Evolutionary conservation across 129 eudicot species (phyloP).

Genomic region (Centaurea solstitialis): DNA sequence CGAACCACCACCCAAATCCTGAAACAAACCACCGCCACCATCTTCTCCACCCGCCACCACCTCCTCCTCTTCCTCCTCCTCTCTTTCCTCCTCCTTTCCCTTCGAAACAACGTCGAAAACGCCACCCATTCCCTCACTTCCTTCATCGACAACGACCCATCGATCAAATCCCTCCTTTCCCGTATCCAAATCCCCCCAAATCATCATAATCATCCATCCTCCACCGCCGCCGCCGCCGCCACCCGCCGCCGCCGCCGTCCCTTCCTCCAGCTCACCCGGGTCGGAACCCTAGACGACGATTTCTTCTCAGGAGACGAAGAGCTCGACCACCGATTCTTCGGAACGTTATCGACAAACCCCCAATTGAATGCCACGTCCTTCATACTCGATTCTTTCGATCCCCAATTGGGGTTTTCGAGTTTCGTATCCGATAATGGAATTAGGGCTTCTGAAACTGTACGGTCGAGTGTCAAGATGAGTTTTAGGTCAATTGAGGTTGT

Average conservation of each 20-base stretch:
- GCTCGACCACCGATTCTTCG: constrained; percentile 50
- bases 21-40: constrained; percentile 31
- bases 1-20: constrained; percentile 61
- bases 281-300: constrained; percentile 75
- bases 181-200: constrained; percentile 47
- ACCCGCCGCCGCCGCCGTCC: constrained; percentile 47
- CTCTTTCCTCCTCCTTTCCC: constrained; percentile 52
- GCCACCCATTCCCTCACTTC: constrained; percentile 59
- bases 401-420: constrained; percentile 43
- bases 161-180: constrained; percentile 60
- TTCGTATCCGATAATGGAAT: constrained; percentile 54
- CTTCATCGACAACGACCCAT: constrained; percentile 69
- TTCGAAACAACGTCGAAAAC: constrained; percentile 58
- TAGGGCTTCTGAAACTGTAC: constrained; percentile 31
- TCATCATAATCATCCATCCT: too few relatives aligned
- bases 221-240: constrained; percentile 11
- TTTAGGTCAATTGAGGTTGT: constrained; percentile 30
- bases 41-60: constrained; percentile 45
- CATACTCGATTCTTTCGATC: constrained; percentile 39
- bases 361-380: constrained; percentile 37
- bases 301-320: constrained; percentile 72
- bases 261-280: constrained; percentile 73
- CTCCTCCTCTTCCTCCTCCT: constrained; percentile 54
- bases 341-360: constrained; percentile 19
- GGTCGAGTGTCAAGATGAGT: constrained; percentile 34